Conservation (phyloP, 169 alveolate genomes). For the Plasmodium falciparum region DNA sequence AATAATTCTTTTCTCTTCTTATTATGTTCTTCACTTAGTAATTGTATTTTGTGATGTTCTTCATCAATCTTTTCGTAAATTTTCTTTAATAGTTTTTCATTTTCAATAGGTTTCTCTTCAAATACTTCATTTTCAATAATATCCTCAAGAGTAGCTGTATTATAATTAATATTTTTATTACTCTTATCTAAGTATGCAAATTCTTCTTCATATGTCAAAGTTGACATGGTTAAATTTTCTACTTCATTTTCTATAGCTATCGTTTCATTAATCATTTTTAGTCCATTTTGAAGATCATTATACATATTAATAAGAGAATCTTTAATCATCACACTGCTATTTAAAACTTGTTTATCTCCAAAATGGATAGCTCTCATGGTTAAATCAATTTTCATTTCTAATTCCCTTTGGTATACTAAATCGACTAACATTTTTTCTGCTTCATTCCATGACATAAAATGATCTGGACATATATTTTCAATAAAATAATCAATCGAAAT, state of each 20-base stretch:
- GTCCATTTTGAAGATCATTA: constrained; percentile 44
- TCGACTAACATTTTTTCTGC: constrained; percentile 89
- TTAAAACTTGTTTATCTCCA: constrained; percentile 67
- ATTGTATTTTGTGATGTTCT: constrained; percentile 62
- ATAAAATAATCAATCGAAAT: constrained; percentile 90
- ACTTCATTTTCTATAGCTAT: constrained; percentile 66
- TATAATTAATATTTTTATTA: constrained; percentile 43
- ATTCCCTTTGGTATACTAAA: constrained; percentile 81
- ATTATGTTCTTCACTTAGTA: constrained; percentile 72
- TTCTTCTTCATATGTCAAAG: constrained; percentile 63
- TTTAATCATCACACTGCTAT: constrained; percentile 28
- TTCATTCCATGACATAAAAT: constrained; percentile 89
- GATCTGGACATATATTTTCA: constrained; percentile 88
- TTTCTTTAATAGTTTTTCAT: constrained; percentile 57
- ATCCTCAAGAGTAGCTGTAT: constrained; percentile 51
- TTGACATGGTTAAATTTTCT: constrained; percentile 33
- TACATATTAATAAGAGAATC: constrained; percentile 59
- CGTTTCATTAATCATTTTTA: constrained; percentile 66
- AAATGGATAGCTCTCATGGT: constrained; percentile 77
- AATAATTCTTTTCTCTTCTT: constrained; percentile 87
- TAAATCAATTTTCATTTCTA: constrained; percentile 84
- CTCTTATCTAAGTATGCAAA: constrained; percentile 61
- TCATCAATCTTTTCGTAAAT: constrained; percentile 72
- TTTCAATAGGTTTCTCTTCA: constrained; percentile 75
- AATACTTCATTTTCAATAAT: constrained; percentile 54